Evolutionary conservation across 106 monocot genomes (phyloP).

Genomic region (Phalaenopsis aphrodite): DNA sequence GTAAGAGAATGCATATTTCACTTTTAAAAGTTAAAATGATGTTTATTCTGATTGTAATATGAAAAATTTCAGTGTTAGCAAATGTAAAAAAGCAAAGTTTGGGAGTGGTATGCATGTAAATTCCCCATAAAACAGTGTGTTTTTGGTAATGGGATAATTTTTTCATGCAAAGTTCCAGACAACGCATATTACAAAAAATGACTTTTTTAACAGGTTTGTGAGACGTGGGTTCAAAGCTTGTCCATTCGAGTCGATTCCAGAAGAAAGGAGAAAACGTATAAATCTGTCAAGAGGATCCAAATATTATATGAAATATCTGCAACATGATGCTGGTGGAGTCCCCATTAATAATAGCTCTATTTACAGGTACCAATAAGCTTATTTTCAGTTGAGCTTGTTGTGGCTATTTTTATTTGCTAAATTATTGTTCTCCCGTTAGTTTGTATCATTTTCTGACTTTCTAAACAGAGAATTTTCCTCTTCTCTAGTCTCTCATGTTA

Average conservation of each 20-base stretch:
- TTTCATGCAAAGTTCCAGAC: not conserved
- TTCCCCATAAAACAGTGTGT: no score
- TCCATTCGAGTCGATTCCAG: conserved; percentile 60
- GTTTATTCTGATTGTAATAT: no score
- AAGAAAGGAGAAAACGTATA: conserved; percentile 49
- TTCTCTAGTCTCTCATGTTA: no score
- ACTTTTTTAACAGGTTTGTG: conserved; percentile 50
- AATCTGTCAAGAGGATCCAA: conserved; percentile 79
- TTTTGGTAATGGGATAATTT: not conserved
- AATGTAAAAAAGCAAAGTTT: no score
- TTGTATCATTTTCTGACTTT: no score
- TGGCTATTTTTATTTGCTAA: no score
- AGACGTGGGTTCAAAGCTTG: conserved; percentile 78
- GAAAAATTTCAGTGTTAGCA: no score
- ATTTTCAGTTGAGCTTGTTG: not conserved
- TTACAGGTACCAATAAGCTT: not conserved
- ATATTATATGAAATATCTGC: conserved; percentile 62
- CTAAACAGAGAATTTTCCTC: no score
- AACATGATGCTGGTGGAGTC: conserved; percentile 26
- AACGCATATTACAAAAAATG: not conserved
- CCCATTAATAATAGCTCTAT: conserved; percentile 8
- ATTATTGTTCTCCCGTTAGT: no score
- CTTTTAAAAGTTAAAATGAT: no score
- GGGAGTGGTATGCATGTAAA: no score
- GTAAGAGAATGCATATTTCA: no score